Conservation (phyloP, 1,139 yeast genomes). For the Sugiyamaella japonica region DNA sequence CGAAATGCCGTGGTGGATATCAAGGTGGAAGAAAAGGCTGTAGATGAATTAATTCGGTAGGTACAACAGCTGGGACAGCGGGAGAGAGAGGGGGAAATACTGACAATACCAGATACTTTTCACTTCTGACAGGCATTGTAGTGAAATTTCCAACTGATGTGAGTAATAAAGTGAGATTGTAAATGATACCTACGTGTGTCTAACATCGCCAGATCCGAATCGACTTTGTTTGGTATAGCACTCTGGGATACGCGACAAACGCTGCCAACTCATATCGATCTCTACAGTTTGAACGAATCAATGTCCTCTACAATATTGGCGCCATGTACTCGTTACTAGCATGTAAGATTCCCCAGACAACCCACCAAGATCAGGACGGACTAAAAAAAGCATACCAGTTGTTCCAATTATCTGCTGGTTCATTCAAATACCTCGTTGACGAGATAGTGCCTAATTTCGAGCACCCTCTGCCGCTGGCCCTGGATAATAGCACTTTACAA, state of each 20-base stretch:
- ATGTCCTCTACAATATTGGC: constrained; percentile 69
- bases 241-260: constrained; percentile 56
- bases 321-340: constrained; percentile 62
- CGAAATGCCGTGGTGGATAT: constrained; percentile 43
- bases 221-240: constrained; percentile 70
- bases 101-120: constrained; percentile 35
- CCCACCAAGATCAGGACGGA: constrained; percentile 56
- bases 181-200: no score
- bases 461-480: constrained; percentile 45
- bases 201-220: constrained; percentile 32
- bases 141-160: constrained; percentile 49
- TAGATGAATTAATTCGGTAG: constrained; percentile 31
- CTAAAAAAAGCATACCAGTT: constrained; percentile 61
- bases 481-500: constrained; percentile 47
- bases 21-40: constrained; percentile 34
- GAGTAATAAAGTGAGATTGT: no score
- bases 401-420: constrained; percentile 70
- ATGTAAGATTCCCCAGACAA: constrained; percentile 36
- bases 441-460: constrained; percentile 32
- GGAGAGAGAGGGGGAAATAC: not conserved
- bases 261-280: constrained; percentile 49
- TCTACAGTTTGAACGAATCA: constrained; percentile 57
- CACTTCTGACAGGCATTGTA: constrained; percentile 39
- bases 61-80: no score
- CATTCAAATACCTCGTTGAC: constrained; percentile 49